Conservation (phyloP, 1,139 yeast species). For the Pichia sp. region DNA sequence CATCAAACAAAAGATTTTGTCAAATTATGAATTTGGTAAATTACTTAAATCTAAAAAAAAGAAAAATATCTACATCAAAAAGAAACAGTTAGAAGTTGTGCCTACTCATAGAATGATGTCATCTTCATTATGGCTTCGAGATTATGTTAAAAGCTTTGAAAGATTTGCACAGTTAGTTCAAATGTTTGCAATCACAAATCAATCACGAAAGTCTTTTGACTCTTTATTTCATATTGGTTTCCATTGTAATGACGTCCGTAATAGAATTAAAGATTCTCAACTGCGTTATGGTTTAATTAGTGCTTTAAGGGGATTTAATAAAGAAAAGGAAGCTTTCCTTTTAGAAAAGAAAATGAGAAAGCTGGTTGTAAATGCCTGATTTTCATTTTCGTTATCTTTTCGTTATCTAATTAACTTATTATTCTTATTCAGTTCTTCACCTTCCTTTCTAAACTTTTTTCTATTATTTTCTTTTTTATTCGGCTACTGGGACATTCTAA, state of each 20-base stretch:
- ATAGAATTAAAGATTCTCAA: slow-evolving; percentile 4
- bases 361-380: background rate
- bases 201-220: slow-evolving; percentile 3
- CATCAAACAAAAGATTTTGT: slow-evolving; percentile 6
- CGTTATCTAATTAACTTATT: too few relatives aligned
- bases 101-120: slow-evolving; percentile 9
- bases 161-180: slow-evolving; percentile 16
- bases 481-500: too few relatives aligned
- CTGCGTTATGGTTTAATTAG: slow-evolving; percentile 7
- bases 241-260: background rate
- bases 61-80: background rate
- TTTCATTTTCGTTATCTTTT: background rate
- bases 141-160: slow-evolving; percentile 12
- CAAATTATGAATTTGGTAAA: slow-evolving; percentile 6
- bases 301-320: slow-evolving; percentile 1
- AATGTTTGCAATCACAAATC: slow-evolving; percentile 11
- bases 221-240: slow-evolving; percentile 7
- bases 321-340: slow-evolving; percentile 5
- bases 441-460: background rate
- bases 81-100: background rate
- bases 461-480: too few relatives aligned
- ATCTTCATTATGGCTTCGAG: slow-evolving; percentile 11
- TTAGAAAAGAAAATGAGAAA: slow-evolving; percentile 5
- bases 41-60: background rate
- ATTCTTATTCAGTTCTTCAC: background rate